Evolutionary conservation across 805 yeast species (phyloP).

Genomic region (Candida arabinofermentans): DNA sequence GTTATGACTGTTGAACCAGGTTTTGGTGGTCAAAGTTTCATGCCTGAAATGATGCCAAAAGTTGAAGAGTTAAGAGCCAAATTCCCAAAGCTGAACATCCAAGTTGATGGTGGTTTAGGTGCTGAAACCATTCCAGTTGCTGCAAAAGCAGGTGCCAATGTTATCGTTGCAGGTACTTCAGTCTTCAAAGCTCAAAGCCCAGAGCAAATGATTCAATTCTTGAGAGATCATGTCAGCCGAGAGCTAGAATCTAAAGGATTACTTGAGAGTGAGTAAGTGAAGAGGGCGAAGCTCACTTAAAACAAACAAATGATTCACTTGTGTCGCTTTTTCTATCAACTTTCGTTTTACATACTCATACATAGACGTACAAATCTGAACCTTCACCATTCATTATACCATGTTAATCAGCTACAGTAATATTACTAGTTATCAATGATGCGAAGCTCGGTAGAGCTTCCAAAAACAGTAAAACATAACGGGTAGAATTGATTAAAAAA

Average conservation of each 20-base stretch:
- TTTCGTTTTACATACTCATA: too few species aligned
- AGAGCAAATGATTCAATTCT: conserved; percentile 58
- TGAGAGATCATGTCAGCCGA: conserved; percentile 57
- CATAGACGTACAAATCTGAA: too few species aligned
- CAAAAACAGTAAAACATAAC: too few species aligned
- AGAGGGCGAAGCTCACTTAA: too few species aligned
- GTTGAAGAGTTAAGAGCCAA: conserved; percentile 70
- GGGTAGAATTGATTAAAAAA: too few species aligned
- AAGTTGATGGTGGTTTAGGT: conserved; percentile 97
- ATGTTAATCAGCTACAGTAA: too few species aligned
- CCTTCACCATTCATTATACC: too few species aligned
- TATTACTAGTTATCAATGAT: too few species aligned
- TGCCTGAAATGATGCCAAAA: conserved; percentile 95
- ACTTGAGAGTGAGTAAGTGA: conserved; percentile 21
- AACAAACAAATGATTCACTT: too few species aligned
- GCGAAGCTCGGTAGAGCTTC: too few species aligned
- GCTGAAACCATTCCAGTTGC: conserved; percentile 81
- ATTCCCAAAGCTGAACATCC: conserved; percentile 80
- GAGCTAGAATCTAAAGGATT: conserved; percentile 46
- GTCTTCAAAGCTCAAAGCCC: conserved; percentile 86
- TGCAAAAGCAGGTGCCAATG: conserved; percentile 96
- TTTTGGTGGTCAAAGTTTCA: conserved; percentile 97
- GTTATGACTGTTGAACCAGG: conserved; percentile 99
- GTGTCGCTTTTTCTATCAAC: too few species aligned
- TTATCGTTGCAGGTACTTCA: conserved; percentile 96